phyloP scores from a whole-genome alignment of 768 basidiomycete genomes.

The Trametes villosa region DNA sequence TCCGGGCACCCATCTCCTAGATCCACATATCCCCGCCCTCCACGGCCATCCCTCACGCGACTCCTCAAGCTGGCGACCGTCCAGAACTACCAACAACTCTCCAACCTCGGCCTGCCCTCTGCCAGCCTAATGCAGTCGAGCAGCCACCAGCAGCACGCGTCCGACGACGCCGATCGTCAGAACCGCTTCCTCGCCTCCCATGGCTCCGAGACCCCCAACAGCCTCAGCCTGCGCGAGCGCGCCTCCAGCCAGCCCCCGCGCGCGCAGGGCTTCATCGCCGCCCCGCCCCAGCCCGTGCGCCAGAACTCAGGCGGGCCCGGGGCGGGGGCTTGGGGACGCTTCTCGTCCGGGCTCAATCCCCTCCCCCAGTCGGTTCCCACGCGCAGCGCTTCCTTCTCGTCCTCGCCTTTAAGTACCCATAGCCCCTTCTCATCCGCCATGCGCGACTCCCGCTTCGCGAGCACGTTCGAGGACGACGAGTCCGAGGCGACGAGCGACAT shows the following conservation, averaged over 20 bases:
- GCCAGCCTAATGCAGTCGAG: conserved; percentile 39
- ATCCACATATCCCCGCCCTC: conserved; percentile 12
- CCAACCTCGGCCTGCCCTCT: conserved; percentile 30
- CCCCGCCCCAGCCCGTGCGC: conserved; percentile 56
- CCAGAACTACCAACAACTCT: conserved; percentile 32
- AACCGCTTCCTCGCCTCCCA: conserved; percentile 58
- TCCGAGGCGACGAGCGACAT: conserved; percentile 64
- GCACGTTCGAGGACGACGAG: conserved; percentile 85
- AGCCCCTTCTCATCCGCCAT: conserved; percentile 64
- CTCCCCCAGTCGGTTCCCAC: conserved; percentile 61
- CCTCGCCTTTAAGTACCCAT: conserved; percentile 45
- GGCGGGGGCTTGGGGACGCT: conserved; percentile 37
- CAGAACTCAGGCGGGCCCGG: conserved; percentile 49
- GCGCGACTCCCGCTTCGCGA: conserved; percentile 71
- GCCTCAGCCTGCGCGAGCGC: conserved; percentile 57
- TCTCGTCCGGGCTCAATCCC: conserved; percentile 47
- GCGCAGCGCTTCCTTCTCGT: conserved; percentile 70
- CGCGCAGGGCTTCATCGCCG: conserved; percentile 52
- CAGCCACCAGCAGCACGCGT: conserved; percentile 37
- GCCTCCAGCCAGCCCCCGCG: conserved; percentile 75
- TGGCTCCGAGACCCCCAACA: conserved; percentile 45
- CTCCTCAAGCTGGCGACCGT: conserved; percentile 31
- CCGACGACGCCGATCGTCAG: conserved; percentile 61
- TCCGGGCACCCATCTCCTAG: conserved; percentile 26
- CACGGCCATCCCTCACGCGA: conserved; percentile 18